These are phyloP conservation scores for Suhomyces xylopsoci DNA, from an alignment of 805 yeast genomes.

Conservation along the genomic window DNA sequence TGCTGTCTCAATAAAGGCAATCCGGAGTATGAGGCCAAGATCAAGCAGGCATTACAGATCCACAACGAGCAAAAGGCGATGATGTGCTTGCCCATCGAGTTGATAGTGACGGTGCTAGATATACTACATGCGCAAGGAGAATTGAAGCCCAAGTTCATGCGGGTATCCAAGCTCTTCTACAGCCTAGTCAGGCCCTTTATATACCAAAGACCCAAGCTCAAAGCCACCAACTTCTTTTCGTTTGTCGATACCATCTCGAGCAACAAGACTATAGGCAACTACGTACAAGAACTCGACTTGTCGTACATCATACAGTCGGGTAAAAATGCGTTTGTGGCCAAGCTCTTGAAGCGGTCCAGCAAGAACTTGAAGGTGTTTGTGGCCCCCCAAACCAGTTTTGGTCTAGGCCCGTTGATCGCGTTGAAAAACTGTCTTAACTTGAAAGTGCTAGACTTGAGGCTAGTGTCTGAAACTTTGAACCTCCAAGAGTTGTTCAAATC, in stretches of 20 bases:
- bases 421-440: constrained; percentile 66
- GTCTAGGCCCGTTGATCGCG: constrained; percentile 83
- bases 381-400: constrained; percentile 95
- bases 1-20: constrained; percentile 29
- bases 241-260: constrained; percentile 69
- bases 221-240: constrained; percentile 61
- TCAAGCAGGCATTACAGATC: constrained; percentile 13
- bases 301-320: constrained; percentile 85
- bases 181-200: constrained; percentile 57
- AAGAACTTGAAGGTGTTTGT: constrained; percentile 61
- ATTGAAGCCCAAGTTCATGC: constrained; percentile 48
- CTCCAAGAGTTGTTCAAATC: constrained; percentile 75
- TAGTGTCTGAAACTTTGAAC: constrained; percentile 89
- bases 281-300: constrained; percentile 67
- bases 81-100: constrained; percentile 36
- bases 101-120: constrained; percentile 30
- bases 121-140: constrained; percentile 26
- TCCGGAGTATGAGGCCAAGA: constrained; percentile 17
- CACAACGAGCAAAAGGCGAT: constrained; percentile 18
- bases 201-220: constrained; percentile 61
- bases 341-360: constrained; percentile 74
- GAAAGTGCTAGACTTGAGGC: constrained; percentile 67
- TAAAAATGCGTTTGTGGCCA: constrained; percentile 85
- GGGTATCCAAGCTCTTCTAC: constrained; percentile 64
- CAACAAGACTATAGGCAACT: constrained; percentile 51